These are phyloP conservation scores for Fomes fomentarius DNA, from an alignment of 1,284 basidiomycete genomes.

Conservation along the genomic window DNA sequence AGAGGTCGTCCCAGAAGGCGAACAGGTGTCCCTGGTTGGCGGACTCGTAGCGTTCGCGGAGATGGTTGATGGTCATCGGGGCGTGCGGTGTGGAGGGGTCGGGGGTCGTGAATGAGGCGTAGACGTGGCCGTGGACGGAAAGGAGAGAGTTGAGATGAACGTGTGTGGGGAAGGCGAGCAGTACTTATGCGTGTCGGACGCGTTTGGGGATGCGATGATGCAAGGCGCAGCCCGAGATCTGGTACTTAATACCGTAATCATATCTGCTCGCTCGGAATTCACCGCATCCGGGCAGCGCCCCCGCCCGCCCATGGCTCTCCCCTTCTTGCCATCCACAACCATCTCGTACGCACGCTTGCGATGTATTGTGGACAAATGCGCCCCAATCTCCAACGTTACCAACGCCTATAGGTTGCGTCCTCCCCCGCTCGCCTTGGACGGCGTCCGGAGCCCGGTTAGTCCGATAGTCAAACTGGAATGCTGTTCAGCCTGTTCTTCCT, in stretches of 20 bases:
- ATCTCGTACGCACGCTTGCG: neutral
- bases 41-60: conserved; percentile 66
- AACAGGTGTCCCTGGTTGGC: conserved; percentile 92
- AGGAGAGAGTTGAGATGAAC: neutral
- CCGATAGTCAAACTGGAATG: no score
- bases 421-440: no score
- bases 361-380: no score
- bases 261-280: conserved; percentile 15
- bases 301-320: conserved; percentile 15
- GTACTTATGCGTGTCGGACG: conserved; percentile 14
- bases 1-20: conserved; percentile 82
- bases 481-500: no score
- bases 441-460: neutral
- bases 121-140: neutral
- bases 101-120: neutral
- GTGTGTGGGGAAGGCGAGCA: neutral
- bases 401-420: no score
- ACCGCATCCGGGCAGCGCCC: conserved; percentile 13
- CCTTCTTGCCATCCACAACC: neutral
- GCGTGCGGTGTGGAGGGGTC: neutral
- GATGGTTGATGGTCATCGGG: conserved; percentile 36
- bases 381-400: no score
- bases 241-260: neutral
- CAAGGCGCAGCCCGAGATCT: neutral
- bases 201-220: conserved; percentile 11